Conservation (phyloP, 495 filamentous ascomycete species). For the Ramalina intermedia region DNA sequence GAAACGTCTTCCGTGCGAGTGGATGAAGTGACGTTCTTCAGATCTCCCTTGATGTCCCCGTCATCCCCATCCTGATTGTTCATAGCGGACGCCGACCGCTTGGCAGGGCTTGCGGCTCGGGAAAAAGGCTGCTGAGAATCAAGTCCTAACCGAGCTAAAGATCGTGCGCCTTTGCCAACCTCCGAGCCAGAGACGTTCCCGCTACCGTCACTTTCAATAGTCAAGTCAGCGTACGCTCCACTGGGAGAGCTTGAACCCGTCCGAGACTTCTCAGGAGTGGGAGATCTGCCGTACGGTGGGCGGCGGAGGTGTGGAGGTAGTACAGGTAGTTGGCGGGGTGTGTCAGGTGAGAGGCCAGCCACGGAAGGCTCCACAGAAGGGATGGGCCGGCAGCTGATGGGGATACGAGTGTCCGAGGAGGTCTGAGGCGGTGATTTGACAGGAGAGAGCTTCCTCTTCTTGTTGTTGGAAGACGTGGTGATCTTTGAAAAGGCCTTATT, state of each 20-base stretch:
- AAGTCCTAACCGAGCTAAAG: constrained; percentile 4
- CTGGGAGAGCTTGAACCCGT: constrained; percentile 45
- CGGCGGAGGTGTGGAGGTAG: constrained; percentile 7
- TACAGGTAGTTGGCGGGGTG: constrained; percentile 3
- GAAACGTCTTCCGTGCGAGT: not conserved
- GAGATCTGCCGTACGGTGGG: constrained; percentile 9
- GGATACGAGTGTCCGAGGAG: not conserved
- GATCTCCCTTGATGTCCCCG: constrained; percentile 4
- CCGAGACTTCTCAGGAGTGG: constrained; percentile 11
- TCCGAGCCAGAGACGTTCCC: constrained; percentile 26
- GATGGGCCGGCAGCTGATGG: not conserved
- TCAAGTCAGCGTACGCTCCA: constrained; percentile 58
- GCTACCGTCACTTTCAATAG: constrained; percentile 50
- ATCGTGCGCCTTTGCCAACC: constrained; percentile 3
- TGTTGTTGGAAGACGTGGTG: constrained; percentile 19
- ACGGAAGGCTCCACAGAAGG: not conserved
- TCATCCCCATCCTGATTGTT: constrained; percentile 12
- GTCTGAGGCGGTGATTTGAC: constrained; percentile 1
- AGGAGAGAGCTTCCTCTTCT: constrained; percentile 17
- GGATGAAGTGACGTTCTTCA: not conserved
- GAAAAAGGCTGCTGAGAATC: constrained; percentile 13
- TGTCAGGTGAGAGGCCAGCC: constrained; percentile 5
- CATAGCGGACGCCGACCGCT: constrained; percentile 19
- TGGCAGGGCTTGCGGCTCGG: constrained; percentile 12
- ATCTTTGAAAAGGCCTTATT: constrained; percentile 15